Evolutionary conservation across 2,329 filamentous ascomycete species (phyloP).

Genomic region (Hypoxylon sp.): DNA sequence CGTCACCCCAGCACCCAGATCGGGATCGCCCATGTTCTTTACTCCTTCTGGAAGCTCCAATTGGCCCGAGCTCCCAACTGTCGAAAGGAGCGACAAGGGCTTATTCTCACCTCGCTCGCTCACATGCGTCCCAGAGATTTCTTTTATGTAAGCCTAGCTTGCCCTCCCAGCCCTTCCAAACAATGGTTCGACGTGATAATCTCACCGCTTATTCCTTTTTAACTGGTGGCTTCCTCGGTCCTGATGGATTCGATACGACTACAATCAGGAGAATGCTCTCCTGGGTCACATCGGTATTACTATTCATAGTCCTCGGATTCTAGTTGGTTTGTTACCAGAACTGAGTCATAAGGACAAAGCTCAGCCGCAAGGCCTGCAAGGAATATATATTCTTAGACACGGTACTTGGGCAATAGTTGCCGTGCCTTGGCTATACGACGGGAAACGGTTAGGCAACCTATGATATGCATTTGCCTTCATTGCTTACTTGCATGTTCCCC

Average conservation of each 20-base stretch:
- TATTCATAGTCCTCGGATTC: neutral
- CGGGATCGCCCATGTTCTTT: constrained; percentile 41
- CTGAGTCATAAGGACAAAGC: constrained; percentile 21
- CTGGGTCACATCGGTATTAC: neutral
- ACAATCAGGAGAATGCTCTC: neutral
- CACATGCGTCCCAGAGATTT: constrained; percentile 14
- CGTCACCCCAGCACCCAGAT: constrained; percentile 33
- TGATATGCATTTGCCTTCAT: constrained; percentile 24
- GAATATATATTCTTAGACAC: constrained; percentile 17
- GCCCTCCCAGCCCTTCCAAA: neutral
- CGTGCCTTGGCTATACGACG: constrained; percentile 3
- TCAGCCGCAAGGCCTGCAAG: constrained; percentile 4
- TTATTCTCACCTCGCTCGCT: constrained; percentile 36
- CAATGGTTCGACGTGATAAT: constrained; percentile 20
- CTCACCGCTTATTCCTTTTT: constrained; percentile 36
- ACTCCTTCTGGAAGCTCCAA: constrained; percentile 45
- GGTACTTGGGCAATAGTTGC: neutral
- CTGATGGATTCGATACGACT: neutral
- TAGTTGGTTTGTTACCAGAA: constrained; percentile 1
- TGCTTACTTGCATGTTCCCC: constrained; percentile 26
- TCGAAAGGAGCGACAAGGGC: constrained; percentile 32
- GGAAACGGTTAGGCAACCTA: constrained; percentile 4
- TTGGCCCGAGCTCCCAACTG: constrained; percentile 43
- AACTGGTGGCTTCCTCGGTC: neutral
- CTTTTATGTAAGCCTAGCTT: constrained; percentile 29